phyloP scores from a whole-genome alignment of 2,329 filamentous ascomycete genomes.

The Thermoascus crustaceus region DNA sequence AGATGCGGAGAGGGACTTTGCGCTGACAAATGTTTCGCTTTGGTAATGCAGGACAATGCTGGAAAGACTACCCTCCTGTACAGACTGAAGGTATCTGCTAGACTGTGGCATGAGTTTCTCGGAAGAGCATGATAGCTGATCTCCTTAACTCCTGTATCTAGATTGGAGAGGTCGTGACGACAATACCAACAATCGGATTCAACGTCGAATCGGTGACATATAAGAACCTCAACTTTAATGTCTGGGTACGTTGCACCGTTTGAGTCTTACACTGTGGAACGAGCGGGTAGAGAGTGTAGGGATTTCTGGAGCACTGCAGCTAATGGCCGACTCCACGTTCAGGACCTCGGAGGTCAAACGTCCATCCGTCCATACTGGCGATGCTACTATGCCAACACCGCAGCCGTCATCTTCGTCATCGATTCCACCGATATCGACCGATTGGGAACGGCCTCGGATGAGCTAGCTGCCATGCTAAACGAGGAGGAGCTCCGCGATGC shows the following conservation, averaged over 20 bases:
- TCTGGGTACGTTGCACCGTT: slow-evolving; percentile 84
- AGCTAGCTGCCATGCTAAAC: slow-evolving; percentile 88
- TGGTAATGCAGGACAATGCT: slow-evolving; percentile 70
- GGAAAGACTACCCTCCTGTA: slow-evolving; percentile 97
- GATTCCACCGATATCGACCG: slow-evolving; percentile 97
- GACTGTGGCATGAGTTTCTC: background rate
- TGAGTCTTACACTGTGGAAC: no score
- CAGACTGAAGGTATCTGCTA: slow-evolving; percentile 67
- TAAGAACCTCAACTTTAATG: slow-evolving; percentile 97
- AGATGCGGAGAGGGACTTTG: slow-evolving; percentile 12
- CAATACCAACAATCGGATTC: slow-evolving; percentile 98
- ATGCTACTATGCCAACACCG: slow-evolving; percentile 98
- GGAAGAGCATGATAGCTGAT: slow-evolving; percentile 5
- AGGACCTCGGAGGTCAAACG: slow-evolving; percentile 96
- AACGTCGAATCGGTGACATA: slow-evolving; percentile 99
- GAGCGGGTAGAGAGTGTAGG: no score
- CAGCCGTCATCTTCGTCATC: slow-evolving; percentile 96
- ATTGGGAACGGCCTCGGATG: slow-evolving; percentile 83
- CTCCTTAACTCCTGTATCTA: slow-evolving; percentile 32
- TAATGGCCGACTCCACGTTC: slow-evolving; percentile 1
- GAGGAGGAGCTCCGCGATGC: slow-evolving; percentile 95
- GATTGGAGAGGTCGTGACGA: slow-evolving; percentile 98
- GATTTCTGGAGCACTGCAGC: no score
- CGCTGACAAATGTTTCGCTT: slow-evolving; percentile 8
- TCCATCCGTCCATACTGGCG: slow-evolving; percentile 98